Conservation (phyloP, 495 filamentous ascomycete genomes). For the Trichoderma orchidacearum region DNA sequence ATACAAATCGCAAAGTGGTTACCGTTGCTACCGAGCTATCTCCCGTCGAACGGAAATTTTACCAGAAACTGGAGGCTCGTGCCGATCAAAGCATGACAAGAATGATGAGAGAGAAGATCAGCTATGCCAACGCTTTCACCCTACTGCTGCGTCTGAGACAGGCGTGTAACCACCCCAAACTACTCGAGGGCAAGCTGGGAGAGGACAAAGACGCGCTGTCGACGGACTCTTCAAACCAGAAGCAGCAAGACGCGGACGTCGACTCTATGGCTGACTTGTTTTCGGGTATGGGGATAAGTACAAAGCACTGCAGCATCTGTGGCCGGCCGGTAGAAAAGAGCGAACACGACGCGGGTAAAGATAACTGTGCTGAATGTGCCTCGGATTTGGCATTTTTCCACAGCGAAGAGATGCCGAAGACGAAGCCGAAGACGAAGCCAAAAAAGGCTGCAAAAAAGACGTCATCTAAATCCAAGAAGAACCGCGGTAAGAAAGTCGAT, state of each 20-base stretch:
- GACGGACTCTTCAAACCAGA: conserved; percentile 37
- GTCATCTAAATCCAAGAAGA: background rate
- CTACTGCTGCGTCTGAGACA: conserved; percentile 79
- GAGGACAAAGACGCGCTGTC: conserved; percentile 76
- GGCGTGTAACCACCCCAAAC: conserved; percentile 83
- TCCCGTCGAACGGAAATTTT: conserved; percentile 67
- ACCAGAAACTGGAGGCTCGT: conserved; percentile 66
- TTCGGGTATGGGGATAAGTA: conserved; percentile 59
- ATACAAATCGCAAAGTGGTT: conserved; percentile 77
- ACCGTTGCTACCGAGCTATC: conserved; percentile 69
- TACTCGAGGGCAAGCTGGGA: conserved; percentile 70
- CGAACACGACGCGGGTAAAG: conserved; percentile 39
- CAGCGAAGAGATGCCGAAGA: conserved; percentile 19
- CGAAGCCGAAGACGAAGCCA: conserved; percentile 29
- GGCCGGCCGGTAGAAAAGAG: conserved; percentile 52
- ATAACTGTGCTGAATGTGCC: conserved; percentile 55
- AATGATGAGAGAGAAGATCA: conserved; percentile 68
- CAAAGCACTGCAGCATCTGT: conserved; percentile 83
- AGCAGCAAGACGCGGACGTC: conserved; percentile 39
- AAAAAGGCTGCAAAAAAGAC: conserved; percentile 4
- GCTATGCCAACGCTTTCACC: conserved; percentile 58
- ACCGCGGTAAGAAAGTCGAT: conserved; percentile 5
- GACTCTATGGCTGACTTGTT: conserved; percentile 80
- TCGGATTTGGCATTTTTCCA: conserved; percentile 39
- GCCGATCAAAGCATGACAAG: conserved; percentile 74